These are phyloP conservation scores for Stenogyne calaminthoides DNA, from an alignment of 305 asterid species.

Conservation along the genomic window DNA sequence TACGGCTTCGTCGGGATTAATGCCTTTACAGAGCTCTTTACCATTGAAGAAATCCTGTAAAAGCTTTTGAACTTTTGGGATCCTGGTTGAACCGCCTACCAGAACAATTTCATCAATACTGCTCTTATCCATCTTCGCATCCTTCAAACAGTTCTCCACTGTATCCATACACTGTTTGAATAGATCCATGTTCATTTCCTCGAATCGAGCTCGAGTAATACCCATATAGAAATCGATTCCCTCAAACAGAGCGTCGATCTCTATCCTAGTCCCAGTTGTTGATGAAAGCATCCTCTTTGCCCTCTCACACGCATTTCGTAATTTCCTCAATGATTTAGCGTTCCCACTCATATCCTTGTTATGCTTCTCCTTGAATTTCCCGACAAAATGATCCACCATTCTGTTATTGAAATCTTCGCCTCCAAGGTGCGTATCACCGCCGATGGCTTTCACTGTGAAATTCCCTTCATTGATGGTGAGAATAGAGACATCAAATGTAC, in stretches of 20 bases:
- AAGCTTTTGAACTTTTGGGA: slow-evolving; percentile 63
- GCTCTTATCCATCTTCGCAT: slow-evolving; percentile 69
- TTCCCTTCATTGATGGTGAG: slow-evolving; percentile 28
- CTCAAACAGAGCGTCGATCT: slow-evolving; percentile 57
- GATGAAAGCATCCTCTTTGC: slow-evolving; percentile 68
- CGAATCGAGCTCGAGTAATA: slow-evolving; percentile 63
- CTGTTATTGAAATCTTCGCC: too few species aligned
- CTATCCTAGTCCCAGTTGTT: slow-evolving; percentile 61
- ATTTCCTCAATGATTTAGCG: slow-evolving; percentile 50
- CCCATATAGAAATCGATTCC: slow-evolving; percentile 62
- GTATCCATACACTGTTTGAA: slow-evolving; percentile 68
- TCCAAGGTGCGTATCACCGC: too few species aligned
- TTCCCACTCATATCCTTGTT: slow-evolving; percentile 60
- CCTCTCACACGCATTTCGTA: slow-evolving; percentile 63
- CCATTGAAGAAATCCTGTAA: slow-evolving; percentile 68
- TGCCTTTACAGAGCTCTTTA: too few species aligned
- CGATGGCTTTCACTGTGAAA: too few species aligned
- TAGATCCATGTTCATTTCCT: slow-evolving; percentile 65
- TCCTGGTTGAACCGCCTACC: slow-evolving; percentile 65
- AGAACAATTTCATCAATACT: slow-evolving; percentile 55
- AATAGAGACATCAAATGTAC: slow-evolving; percentile 63
- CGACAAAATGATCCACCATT: too few species aligned
- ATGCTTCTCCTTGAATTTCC: slow-evolving; percentile 13
- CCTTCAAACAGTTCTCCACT: slow-evolving; percentile 61
- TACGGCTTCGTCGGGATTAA: too few species aligned